A percentile compares a stretch with the other conserved stretches of the same genome.
Conservation (phyloP, 306 rosid genomes). For the Canavalia gladiata region DNA sequence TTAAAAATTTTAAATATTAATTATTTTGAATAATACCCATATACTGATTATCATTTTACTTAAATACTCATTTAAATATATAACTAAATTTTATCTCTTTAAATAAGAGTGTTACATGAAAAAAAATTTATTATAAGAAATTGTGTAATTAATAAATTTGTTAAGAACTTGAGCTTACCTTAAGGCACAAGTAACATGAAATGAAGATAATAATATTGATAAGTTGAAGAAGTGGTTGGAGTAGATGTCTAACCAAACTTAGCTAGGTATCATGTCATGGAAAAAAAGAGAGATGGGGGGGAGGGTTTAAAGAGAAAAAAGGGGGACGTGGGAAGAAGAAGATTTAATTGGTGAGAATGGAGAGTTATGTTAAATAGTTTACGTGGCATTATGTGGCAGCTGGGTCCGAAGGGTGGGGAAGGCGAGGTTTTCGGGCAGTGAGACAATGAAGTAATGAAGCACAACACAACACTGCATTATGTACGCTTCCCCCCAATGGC, state of each 20-base stretch:
- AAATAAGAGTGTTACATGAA: too few relatives aligned
- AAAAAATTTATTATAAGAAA: too few relatives aligned
- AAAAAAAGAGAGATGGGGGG: neutral
- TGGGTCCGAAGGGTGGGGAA: conserved; percentile 7
- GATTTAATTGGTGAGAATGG: too few relatives aligned
- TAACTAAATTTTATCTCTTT: too few relatives aligned
- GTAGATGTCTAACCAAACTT: neutral
- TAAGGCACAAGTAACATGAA: too few relatives aligned
- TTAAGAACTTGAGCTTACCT: too few relatives aligned
- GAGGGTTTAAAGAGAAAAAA: neutral
- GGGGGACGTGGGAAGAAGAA: neutral
- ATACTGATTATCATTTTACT: too few relatives aligned
- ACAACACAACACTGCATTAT: conserved; percentile 45
- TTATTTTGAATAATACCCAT: too few relatives aligned
- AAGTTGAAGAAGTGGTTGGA: neutral
- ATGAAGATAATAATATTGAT: too few relatives aligned
- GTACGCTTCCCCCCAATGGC: conserved; percentile 48
- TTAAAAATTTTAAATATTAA: too few relatives aligned
- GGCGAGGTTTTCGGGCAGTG: conserved; percentile 23
- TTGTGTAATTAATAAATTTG: too few relatives aligned
- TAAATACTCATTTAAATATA: too few relatives aligned
- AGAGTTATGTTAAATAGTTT: conserved; percentile 8
- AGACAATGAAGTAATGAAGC: conserved; percentile 47
- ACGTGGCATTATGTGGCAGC: conserved; percentile 35
- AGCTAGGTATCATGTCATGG: conserved; percentile 1